phyloP scores from a whole-genome alignment of 352 stramenopile species.

The Phytophthora pini region DNA sequence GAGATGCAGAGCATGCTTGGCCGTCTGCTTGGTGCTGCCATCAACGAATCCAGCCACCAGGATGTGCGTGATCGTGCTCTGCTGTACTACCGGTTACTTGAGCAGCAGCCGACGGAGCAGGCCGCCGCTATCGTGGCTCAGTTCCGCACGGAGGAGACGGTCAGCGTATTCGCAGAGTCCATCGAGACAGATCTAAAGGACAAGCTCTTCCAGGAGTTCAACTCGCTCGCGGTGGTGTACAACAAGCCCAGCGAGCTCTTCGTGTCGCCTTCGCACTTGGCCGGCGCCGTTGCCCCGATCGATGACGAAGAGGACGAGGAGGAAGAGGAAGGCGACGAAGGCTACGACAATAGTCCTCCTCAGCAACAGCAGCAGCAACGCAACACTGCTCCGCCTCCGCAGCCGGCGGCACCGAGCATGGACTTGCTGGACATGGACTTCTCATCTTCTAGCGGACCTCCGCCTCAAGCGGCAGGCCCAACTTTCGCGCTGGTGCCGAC shows the following conservation, averaged over 20 bases:
- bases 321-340: conserved; percentile 40
- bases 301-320: conserved; percentile 63
- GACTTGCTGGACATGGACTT: conserved; percentile 87
- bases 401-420: conserved; percentile 47
- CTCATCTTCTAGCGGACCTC: conserved; percentile 24
- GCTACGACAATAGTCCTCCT: conserved; percentile 34
- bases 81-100: conserved; percentile 97
- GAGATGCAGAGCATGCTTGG: conserved; percentile 99
- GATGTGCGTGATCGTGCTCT: conserved; percentile 98
- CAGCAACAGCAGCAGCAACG: conserved; percentile 59
- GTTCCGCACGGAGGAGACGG: conserved; percentile 77
- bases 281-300: conserved; percentile 34
- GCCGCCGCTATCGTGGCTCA: conserved; percentile 90
- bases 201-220: conserved; percentile 96
- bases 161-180: conserved; percentile 88
- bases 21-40: conserved; percentile 92
- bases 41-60: conserved; percentile 95
- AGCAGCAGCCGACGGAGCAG: conserved; percentile 91
- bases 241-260: conserved; percentile 97
- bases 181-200: conserved; percentile 85
- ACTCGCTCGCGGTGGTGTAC: conserved; percentile 98
- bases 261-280: conserved; percentile 83
- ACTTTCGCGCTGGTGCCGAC: conserved; percentile 62
- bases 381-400: conserved; percentile 36
- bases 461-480: conserved; percentile 28